Evolutionary conservation across 768 basidiomycete species (phyloP).

Genomic region (Mrakia blollopis): DNA sequence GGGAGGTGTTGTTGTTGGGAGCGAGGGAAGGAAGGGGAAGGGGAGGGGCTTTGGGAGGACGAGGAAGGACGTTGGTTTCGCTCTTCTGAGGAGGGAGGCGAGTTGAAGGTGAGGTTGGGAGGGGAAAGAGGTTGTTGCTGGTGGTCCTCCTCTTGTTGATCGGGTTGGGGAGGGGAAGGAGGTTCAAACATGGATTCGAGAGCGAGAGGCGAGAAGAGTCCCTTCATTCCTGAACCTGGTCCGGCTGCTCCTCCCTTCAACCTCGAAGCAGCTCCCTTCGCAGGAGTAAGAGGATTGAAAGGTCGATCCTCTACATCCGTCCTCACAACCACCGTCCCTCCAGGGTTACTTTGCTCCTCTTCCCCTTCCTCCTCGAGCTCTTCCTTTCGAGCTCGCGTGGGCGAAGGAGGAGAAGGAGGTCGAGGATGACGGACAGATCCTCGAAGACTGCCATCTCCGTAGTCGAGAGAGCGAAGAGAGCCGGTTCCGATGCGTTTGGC

Average conservation of each 20-base stretch:
- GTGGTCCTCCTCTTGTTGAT: constrained; percentile 34
- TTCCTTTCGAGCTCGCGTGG: constrained; percentile 5
- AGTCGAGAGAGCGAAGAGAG: constrained; percentile 8
- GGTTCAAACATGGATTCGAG: constrained; percentile 92
- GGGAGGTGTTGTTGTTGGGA: constrained; percentile 22
- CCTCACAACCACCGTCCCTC: constrained; percentile 4
- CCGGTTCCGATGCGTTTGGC: constrained; percentile 6
- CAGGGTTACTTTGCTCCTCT: neutral
- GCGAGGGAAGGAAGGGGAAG: constrained; percentile 23
- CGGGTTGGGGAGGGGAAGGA: constrained; percentile 59
- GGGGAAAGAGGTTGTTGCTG: constrained; percentile 38
- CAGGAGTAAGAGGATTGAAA: constrained; percentile 3
- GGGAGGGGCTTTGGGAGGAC: constrained; percentile 19
- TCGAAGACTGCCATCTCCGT: neutral
- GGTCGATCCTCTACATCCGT: neutral
- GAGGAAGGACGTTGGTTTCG: neutral
- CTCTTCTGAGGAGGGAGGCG: constrained; percentile 11
- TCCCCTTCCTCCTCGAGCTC: neutral
- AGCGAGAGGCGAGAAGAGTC: constrained; percentile 77
- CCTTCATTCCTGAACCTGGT: constrained; percentile 19
- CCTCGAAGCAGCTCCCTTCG: neutral
- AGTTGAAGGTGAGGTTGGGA: constrained; percentile 30
- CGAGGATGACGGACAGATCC: neutral
- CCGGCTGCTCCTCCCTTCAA: neutral
- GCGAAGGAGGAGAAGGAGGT: constrained; percentile 14